These are phyloP conservation scores for Yamadazyma triangularis DNA, from an alignment of 1,139 yeast species.

Conservation along the genomic window DNA sequence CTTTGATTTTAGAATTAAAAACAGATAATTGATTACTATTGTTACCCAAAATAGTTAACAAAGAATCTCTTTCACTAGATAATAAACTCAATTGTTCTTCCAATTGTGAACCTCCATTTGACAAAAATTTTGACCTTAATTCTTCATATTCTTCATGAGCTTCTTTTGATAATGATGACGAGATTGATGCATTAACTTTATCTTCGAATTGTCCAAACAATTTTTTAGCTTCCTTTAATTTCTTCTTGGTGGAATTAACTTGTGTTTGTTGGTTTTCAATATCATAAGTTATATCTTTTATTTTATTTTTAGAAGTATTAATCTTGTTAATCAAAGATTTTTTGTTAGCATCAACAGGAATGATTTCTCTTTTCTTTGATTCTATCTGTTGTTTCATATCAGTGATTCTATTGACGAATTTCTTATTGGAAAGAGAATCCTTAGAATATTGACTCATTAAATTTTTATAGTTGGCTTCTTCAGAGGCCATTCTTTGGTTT, in stretches of 20 bases:
- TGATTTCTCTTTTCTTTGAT: constrained; percentile 41
- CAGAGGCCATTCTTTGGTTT: constrained; percentile 17
- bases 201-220: constrained; percentile 42
- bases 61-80: constrained; percentile 41
- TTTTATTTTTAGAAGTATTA: constrained; percentile 44
- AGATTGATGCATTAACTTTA: constrained; percentile 18
- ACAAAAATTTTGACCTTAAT: constrained; percentile 54
- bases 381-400: constrained; percentile 41
- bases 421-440: constrained; percentile 37
- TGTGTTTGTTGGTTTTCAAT: constrained; percentile 45
- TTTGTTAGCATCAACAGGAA: constrained; percentile 56
- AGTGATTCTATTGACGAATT: constrained; percentile 35
- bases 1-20: constrained; percentile 35
- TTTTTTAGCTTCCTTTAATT: constrained; percentile 44
- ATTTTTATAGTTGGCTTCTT: constrained; percentile 24
- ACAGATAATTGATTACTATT: constrained; percentile 41
- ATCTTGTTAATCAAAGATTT: constrained; percentile 46
- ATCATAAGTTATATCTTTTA: constrained; percentile 51
- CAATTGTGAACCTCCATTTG: constrained; percentile 54
- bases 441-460: constrained; percentile 45
- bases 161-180: constrained; percentile 40
- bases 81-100: constrained; percentile 47
- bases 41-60: constrained; percentile 33
- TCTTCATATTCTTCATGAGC: constrained; percentile 58
- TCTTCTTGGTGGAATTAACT: constrained; percentile 40